Conservation (phyloP, 2,329 filamentous ascomycete species). For the Lachnellula willkommii region DNA sequence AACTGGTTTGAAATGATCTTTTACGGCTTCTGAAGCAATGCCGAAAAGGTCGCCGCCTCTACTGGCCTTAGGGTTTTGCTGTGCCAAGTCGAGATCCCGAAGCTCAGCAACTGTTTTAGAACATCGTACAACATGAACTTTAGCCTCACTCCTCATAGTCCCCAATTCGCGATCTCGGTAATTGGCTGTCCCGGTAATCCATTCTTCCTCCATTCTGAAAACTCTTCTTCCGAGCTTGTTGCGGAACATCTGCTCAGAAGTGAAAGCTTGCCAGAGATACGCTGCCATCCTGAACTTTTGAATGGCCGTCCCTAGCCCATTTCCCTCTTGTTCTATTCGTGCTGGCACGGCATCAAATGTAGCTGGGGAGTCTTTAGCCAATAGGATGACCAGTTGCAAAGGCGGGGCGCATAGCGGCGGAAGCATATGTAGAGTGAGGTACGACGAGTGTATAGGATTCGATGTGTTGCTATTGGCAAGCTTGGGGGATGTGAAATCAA, state of each 20-base stretch:
- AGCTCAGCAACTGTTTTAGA: conserved; percentile 83
- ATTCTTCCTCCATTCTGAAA: conserved; percentile 92
- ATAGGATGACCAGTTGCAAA: conserved; percentile 79
- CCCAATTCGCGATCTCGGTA: conserved; percentile 65
- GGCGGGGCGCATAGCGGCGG: conserved; percentile 74
- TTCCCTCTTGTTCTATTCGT: conserved; percentile 71
- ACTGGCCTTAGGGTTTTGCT: conserved; percentile 66
- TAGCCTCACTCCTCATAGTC: conserved; percentile 83
- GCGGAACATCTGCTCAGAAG: conserved; percentile 90
- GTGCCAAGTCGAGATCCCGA: conserved; percentile 68
- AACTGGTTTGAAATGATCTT: conserved; percentile 66
- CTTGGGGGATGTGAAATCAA: conserved; percentile 84
- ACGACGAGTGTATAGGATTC: conserved; percentile 69
- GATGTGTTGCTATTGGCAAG: conserved; percentile 62
- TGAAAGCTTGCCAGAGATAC: conserved; percentile 96
- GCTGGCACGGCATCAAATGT: conserved; percentile 80
- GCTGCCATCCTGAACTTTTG: conserved; percentile 92
- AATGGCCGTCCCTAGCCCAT: conserved; percentile 72
- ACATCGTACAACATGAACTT: conserved; percentile 76
- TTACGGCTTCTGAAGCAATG: conserved; percentile 73
- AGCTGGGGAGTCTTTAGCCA: conserved; percentile 81
- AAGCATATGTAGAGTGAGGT: conserved; percentile 80
- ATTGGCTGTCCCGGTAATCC: conserved; percentile 78
- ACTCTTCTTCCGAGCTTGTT: conserved; percentile 79
- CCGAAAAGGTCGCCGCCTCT: conserved; percentile 69